These are phyloP conservation scores for Tylopilus balloui DNA, from an alignment of 768 basidiomycete genomes.

Conservation along the genomic window DNA sequence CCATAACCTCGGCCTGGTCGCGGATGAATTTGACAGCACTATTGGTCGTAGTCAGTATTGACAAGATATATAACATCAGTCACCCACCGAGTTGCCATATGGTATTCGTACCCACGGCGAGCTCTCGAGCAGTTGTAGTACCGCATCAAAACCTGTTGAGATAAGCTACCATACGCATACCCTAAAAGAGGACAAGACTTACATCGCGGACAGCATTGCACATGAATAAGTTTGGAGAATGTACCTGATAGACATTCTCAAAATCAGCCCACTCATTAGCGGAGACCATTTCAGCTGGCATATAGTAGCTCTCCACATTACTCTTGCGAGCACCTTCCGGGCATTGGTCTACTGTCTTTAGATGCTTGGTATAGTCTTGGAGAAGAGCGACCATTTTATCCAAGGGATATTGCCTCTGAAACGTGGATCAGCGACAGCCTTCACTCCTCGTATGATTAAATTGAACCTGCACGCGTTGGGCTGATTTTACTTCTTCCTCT, in stretches of 20 bases:
- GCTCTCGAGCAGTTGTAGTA: constrained; percentile 83
- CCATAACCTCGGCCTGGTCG: constrained; percentile 62
- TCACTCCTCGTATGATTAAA: not conserved
- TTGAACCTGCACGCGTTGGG: constrained; percentile 15
- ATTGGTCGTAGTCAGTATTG: constrained; percentile 4
- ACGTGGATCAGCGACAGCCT: constrained; percentile 3
- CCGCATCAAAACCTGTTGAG: constrained; percentile 69
- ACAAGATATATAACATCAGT: not conserved
- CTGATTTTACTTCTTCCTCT: constrained; percentile 11
- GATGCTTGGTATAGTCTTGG: constrained; percentile 54
- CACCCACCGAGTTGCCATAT: constrained; percentile 76
- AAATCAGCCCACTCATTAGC: constrained; percentile 75
- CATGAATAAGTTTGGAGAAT: constrained; percentile 78
- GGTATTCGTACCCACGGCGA: constrained; percentile 78
- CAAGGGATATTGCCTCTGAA: constrained; percentile 25
- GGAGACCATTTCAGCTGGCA: constrained; percentile 64
- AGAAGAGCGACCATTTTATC: constrained; percentile 56
- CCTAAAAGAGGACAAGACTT: constrained; percentile 26
- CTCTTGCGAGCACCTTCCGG: constrained; percentile 30
- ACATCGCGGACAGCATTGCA: constrained; percentile 78
- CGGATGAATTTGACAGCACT: constrained; percentile 86
- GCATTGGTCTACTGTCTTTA: constrained; percentile 43
- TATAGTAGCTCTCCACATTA: constrained; percentile 49
- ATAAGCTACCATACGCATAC: constrained; percentile 1
- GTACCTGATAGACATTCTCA: constrained; percentile 87